Conservation (phyloP, 2,329 filamentous ascomycete species). For the Penicillium brevicompactum region DNA sequence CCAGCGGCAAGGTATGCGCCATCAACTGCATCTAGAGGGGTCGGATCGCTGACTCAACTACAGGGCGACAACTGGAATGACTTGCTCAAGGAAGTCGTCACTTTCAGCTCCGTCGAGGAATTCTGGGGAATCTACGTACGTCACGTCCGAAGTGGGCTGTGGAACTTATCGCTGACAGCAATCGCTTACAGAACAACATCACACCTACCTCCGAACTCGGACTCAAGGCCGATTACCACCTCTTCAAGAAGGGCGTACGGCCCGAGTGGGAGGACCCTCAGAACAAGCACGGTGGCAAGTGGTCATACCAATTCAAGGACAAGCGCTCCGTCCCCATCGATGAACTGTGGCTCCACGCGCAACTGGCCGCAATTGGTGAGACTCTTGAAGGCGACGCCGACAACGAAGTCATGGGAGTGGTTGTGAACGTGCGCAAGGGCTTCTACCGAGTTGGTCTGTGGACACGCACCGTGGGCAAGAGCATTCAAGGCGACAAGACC, state of each 20-base stretch:
- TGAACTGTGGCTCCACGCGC: slow-evolving; percentile 93
- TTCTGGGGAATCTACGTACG: slow-evolving; percentile 99
- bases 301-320: slow-evolving; percentile 97
- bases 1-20: slow-evolving; percentile 78
- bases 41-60: slow-evolving; percentile 14
- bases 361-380: slow-evolving; percentile 95
- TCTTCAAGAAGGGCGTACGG: slow-evolving; percentile 96
- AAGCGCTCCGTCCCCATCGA: slow-evolving; percentile 91
- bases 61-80: slow-evolving; percentile 99
- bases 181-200: slow-evolving; percentile 86
- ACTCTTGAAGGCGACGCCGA: slow-evolving; percentile 91
- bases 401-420: slow-evolving; percentile 98
- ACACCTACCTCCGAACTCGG: slow-evolving; percentile 92
- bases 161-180: slow-evolving; percentile 13
- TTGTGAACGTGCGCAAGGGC: slow-evolving; percentile 97
- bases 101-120: slow-evolving; percentile 97
- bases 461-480: slow-evolving; percentile 92
- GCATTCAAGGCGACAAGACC: slow-evolving; percentile 73
- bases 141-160: slow-evolving; percentile 21
- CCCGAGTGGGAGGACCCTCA: slow-evolving; percentile 98
- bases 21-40: slow-evolving; percentile 18
- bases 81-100: slow-evolving; percentile 96
- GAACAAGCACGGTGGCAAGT: slow-evolving; percentile 99
- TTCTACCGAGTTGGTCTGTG: slow-evolving; percentile 98
- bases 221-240: slow-evolving; percentile 97